Base-by-base conservation (phyloP, 2,329 filamentous ascomycete genomes). In the Elsinoe perseae region DNA sequence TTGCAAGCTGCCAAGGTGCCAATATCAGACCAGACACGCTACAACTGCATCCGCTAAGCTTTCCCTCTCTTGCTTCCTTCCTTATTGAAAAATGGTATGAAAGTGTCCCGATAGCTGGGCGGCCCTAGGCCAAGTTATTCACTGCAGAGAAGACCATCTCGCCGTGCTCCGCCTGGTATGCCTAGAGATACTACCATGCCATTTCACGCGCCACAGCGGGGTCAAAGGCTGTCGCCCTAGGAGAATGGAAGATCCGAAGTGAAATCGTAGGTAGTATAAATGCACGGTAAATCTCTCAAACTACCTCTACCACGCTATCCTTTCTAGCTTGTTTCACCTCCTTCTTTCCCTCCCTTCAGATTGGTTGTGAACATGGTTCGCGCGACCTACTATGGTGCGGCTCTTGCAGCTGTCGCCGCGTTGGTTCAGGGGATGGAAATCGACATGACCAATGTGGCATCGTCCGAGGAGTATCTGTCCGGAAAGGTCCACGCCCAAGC, bases 401-500 rank as follows among this genome's bases (percentile, higher is more conserved):
- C 48, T 52, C 48, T 52, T 14, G 48, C 48, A 23, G 48, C 48
- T n/a, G 18, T 52, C 9, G 28, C 48, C 28, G 25, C 48, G 14
- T 23, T 25, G 16, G 30, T 38, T n/a, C 32, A 36, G 9, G 48
- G 48, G n/a, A 52, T 52, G 48, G 48, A 52, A 32, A 52, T 52
- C 30, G 48, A 52, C 48, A 52, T 52, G 48, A 52, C 48, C 18
- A 52, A 52, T 25, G 48, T 52, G 48, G 48, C 18, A 28, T 52
- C 48, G 48, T 52, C 56, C 27, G 58, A 59, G 40, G 58, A 63
- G 20, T 63, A 63, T 56, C 59, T 46, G 10, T 61, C 61, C 50
- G 59, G 61, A 14, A 57, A 54, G 32, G 62, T 61, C 12, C 62
- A 63, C 46, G 59, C 57, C 20, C 46, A 56, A n/a, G 58, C 60